Conservation (phyloP, 352 stramenopile genomes). For the Pythium scleroteichum region DNA sequence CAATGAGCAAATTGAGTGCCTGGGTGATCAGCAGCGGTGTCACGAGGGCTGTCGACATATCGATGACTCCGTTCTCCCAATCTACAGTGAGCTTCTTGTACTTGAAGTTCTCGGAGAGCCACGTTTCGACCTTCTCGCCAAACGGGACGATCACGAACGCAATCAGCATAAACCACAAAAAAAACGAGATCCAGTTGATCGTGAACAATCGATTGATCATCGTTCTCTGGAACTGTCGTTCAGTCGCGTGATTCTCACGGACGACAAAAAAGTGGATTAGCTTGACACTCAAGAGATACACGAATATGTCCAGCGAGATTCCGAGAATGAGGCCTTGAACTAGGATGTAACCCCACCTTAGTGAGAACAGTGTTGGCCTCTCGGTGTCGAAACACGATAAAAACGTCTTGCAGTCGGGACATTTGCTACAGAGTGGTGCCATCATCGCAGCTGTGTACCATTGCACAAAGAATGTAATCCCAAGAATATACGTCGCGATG, state of each 20-base stretch:
- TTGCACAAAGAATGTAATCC: conserved; percentile 86
- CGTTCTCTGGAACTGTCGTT: conserved; percentile 79
- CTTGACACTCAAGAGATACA: conserved; percentile 83
- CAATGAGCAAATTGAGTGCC: conserved; percentile 82
- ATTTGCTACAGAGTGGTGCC: conserved; percentile 78
- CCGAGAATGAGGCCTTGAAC: conserved; percentile 80
- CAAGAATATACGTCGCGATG: conserved; percentile 74
- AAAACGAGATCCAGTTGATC: conserved; percentile 91
- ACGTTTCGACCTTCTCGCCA: conserved; percentile 75
- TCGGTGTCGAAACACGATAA: conserved; percentile 84
- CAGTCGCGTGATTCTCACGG: conserved; percentile 80
- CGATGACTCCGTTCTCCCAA: conserved; percentile 84
- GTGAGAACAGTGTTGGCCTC: conserved; percentile 66
- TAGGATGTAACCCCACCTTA: conserved; percentile 84
- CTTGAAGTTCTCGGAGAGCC: conserved; percentile 74
- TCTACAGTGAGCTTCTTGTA: conserved; percentile 81
- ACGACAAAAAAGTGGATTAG: conserved; percentile 83
- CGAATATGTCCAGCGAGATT: conserved; percentile 81
- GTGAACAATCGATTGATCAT: conserved; percentile 87
- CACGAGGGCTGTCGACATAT: conserved; percentile 87
- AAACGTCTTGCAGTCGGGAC: conserved; percentile 67
- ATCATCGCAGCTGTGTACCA: conserved; percentile 89
- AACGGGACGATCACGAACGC: conserved; percentile 88
- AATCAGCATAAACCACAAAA: conserved; percentile 89
- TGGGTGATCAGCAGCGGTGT: conserved; percentile 85